Evolutionary conservation across 768 basidiomycete species (phyloP), one percentile per base, ranked within the genome.

Genomic region (Suillus ampliporus): DNA sequence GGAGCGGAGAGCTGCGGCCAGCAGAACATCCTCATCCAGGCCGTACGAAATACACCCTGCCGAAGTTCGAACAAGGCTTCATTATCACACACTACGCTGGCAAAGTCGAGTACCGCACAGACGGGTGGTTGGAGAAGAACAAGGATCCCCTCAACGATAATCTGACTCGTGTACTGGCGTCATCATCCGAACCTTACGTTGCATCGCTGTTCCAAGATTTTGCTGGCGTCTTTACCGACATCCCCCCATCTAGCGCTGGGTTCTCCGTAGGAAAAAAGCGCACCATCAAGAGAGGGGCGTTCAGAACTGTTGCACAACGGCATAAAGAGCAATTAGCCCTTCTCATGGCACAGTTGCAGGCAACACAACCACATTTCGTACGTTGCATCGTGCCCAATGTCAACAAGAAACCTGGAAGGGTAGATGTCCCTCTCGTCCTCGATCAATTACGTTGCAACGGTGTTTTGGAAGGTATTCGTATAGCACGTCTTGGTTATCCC

Each of bases 61-160:
- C 94, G 4, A 83, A 95, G 9, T 96, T 98, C 72, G 91, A 93
- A 35, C 94, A 95, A 71, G 95, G 96, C 4, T 99, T 99, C 80
- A 87, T 95, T 68, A 86, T 99, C 57, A 88, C 94, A 64, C 97
- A 99, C 72, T 99, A 99, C 70, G 97, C 97, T 1, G 97, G 95
- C 37, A 91, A 88, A 68, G 97, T 99, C 70, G 96, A 99, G 70
- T 99, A 99, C 71, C 86, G 90, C 34, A 98, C 95, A 2, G 89
- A 94, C 43, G 94, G 95, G 17, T 99, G 97, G 97, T 80, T 99
- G 68, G 96, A 97, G 80, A 99, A 99, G 88, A 99, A 99, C 83
- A 97, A 97, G 78, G 97, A 99, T 70, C 97, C 97, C 0, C 80
- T 99, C 62, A 98, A 98, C 72, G 96, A 98, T 75, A 95, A 97